Base-by-base conservation (phyloP, 1,284 basidiomycete genomes). In the Boletus putidus region DNA sequence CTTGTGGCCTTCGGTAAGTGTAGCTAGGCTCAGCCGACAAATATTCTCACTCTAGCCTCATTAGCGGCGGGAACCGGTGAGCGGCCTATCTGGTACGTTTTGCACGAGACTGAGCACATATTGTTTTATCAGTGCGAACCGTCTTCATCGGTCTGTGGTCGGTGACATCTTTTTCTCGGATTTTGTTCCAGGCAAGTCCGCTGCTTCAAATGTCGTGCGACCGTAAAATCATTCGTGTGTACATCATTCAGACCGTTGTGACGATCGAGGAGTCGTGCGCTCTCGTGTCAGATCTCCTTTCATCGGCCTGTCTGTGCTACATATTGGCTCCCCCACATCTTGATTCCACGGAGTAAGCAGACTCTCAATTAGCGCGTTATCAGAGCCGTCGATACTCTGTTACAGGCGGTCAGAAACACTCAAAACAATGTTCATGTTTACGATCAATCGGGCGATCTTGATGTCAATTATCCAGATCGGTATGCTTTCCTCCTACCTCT, bases 361-460 rank as follows among this genome's bases (percentile, higher is more conserved):
- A 25, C 18, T 37, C 9, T 33, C 7, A 12, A 20, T 35, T 6
- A 16, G 27, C 9, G 6, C 23, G 21, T 48, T 18, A 23, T 25
- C 47, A 21, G 40, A 29, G 35, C n/a, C 25, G 39, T n/a, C 18
- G 29, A 43, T 23, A 14, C 15, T 40, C n/a, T 29, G 18, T 37
- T 39, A 20, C 53, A 64, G 63, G 39, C 57, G 61, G 6, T 47
- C 66, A 40, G 65, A 64, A 52, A 46, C 54, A 25, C 21, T 64
- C 23, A 68, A 57, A 48, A 37, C 54, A 20, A 15, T 66, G 35
- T 66, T 68, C 44, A 58, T 62, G 53, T 65, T 67, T 46, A 58
- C 43, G 20, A 52, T 68, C 43, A 67, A 68, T 48, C 62, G 65
- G 15, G 65, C 58, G 44, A 65, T 68, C 31, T 52, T 66, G 53